A percentile compares a stretch with the other conserved stretches of the same genome.
Evolutionary conservation across 768 basidiomycete genomes (phyloP).

Genomic region (Lentinula aciculospora): DNA sequence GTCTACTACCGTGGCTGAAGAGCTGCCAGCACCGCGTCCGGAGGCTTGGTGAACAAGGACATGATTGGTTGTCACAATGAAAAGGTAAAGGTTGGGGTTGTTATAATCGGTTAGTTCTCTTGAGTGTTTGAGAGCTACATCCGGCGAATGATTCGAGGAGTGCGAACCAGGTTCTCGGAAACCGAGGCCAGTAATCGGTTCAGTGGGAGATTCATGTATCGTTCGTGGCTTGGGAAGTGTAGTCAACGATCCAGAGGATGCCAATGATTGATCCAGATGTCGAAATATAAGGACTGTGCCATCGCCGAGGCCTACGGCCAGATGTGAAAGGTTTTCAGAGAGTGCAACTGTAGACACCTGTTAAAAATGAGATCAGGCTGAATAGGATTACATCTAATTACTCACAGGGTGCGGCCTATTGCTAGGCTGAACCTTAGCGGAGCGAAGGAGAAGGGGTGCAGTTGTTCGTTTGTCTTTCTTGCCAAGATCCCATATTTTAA

Average conservation of each 20-base stretch:
- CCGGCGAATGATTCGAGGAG: constrained; percentile 7
- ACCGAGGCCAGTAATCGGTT: constrained; percentile 91
- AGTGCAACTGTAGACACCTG: constrained; percentile 78
- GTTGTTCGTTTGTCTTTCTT: constrained; percentile 61
- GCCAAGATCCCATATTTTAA: constrained; percentile 89
- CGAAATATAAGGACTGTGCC: constrained; percentile 90
- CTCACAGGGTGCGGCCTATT: constrained; percentile 76
- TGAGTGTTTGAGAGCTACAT: neutral
- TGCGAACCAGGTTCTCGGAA: constrained; percentile 57
- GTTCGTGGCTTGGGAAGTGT: constrained; percentile 81
- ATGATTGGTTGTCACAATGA: constrained; percentile 84
- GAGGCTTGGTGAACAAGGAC: constrained; percentile 74
- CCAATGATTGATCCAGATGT: constrained; percentile 86
- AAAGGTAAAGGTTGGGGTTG: constrained; percentile 51
- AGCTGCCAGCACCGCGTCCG: constrained; percentile 61
- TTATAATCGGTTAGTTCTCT: constrained; percentile 20
- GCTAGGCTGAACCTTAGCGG: constrained; percentile 67
- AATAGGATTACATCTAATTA: neutral
- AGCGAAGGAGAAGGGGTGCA: constrained; percentile 62
- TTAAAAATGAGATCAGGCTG: constrained; percentile 7
- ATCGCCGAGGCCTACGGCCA: constrained; percentile 92
- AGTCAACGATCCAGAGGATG: constrained; percentile 62
- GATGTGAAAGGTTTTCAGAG: constrained; percentile 70
- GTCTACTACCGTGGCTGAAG: constrained; percentile 62
- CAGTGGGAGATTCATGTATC: constrained; percentile 76